These are phyloP conservation scores for Groenewaldozyma auringiensis DNA, from an alignment of 1,139 yeast species.

Conservation along the genomic window DNA sequence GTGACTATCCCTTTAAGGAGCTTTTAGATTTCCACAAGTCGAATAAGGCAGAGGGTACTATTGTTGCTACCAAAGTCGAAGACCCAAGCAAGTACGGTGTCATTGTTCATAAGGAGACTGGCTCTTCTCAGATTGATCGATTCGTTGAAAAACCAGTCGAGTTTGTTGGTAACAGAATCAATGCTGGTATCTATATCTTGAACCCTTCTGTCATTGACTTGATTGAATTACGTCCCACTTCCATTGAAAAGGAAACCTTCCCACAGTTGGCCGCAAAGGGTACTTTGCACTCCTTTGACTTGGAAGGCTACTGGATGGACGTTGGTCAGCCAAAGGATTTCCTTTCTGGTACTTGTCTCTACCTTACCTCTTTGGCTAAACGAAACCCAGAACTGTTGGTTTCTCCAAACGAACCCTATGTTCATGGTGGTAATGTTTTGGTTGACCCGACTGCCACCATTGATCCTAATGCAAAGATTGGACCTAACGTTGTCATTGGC, in stretches of 20 bases:
- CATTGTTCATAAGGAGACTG: slow-evolving; percentile 83
- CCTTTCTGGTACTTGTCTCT: slow-evolving; percentile 91
- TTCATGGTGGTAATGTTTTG: slow-evolving; percentile 89
- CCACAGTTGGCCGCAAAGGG: slow-evolving; percentile 87
- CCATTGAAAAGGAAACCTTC: slow-evolving; percentile 99
- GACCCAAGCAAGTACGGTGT: slow-evolving; percentile 99
- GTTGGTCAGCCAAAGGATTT: slow-evolving; percentile 99
- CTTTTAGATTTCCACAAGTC: slow-evolving; percentile 87
- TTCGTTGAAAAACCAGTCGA: slow-evolving; percentile 99
- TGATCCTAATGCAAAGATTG: slow-evolving; percentile 88
- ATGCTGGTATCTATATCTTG: slow-evolving; percentile 93
- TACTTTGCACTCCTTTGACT: slow-evolving; percentile 87
- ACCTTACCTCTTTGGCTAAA: slow-evolving; percentile 79
- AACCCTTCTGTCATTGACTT: slow-evolving; percentile 95
- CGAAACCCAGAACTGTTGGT: slow-evolving; percentile 66
- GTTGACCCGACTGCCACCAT: slow-evolving; percentile 94
- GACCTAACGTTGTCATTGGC: slow-evolving; percentile 97
- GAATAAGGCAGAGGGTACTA: slow-evolving; percentile 97
- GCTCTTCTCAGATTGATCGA: slow-evolving; percentile 91
- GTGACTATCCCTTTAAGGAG: slow-evolving; percentile 95
- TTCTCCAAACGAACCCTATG: slow-evolving; percentile 53
- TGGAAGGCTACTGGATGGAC: slow-evolving; percentile 99
- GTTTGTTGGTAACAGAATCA: slow-evolving; percentile 89
- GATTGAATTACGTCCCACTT: slow-evolving; percentile 96
- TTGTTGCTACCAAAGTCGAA: slow-evolving; percentile 98